A percentile compares a stretch with the other conserved stretches of the same genome.
Evolutionary conservation across 2,329 filamentous ascomycete genomes (phyloP).

Genomic region (Trichoderma sp.): DNA sequence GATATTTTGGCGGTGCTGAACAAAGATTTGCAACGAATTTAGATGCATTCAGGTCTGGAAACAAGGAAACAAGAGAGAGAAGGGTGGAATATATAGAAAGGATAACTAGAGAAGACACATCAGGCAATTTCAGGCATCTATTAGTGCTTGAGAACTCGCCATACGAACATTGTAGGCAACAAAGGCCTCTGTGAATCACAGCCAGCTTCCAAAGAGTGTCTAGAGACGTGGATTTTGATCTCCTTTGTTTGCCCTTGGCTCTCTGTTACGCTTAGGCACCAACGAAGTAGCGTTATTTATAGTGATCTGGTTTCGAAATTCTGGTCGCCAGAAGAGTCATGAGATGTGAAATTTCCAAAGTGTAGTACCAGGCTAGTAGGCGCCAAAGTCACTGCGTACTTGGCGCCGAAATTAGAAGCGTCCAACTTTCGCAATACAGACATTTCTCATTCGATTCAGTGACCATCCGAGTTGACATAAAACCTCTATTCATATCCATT

Average conservation of each 20-base stretch:
- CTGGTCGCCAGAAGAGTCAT: background rate
- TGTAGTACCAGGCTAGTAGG: background rate
- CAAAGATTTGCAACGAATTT: background rate
- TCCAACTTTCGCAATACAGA: background rate
- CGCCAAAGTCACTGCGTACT: background rate
- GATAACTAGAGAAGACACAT: background rate
- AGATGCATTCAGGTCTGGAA: background rate
- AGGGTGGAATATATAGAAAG: background rate
- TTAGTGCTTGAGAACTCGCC: background rate
- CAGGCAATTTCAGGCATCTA: background rate
- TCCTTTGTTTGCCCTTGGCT: background rate
- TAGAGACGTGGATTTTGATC: background rate
- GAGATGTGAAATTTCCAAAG: background rate
- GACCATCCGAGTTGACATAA: background rate
- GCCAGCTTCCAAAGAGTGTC: background rate
- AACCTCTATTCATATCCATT: background rate
- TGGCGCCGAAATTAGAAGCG: background rate
- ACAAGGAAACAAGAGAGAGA: background rate
- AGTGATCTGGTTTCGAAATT: background rate
- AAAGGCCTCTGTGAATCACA: background rate
- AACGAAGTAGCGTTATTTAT: background rate
- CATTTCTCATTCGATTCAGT: background rate
- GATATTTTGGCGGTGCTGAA: background rate
- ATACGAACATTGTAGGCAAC: background rate
- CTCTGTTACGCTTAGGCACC: background rate